These are phyloP conservation scores for Lenzites betulinus DNA, from an alignment of 768 basidiomycete genomes.

Conservation along the genomic window DNA sequence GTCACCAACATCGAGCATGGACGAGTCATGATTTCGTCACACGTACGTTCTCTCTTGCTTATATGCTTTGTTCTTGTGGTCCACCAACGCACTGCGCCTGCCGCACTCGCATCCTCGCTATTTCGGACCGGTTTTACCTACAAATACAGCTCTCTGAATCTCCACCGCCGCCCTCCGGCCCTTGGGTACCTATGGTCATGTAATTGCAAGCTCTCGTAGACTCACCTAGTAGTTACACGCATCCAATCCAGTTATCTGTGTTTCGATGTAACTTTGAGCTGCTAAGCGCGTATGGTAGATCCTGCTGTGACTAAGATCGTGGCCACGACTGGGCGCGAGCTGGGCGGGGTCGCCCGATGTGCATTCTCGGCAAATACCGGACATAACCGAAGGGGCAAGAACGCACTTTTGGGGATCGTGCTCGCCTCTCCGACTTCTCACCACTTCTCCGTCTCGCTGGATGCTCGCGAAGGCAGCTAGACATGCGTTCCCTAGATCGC, in stretches of 20 bases:
- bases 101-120: constrained; percentile 7
- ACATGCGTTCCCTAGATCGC: constrained; percentile 43
- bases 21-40: constrained; percentile 29
- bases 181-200: not conserved
- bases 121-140: not conserved
- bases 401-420: not conserved
- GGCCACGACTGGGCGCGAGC: constrained; percentile 10
- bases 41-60: constrained; percentile 16
- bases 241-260: constrained; percentile 1
- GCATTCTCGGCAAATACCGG: constrained; percentile 3
- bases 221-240: not conserved
- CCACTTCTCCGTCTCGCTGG: constrained; percentile 20
- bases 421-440: constrained; percentile 11
- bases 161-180: not conserved
- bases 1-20: constrained; percentile 45
- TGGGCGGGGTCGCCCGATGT: not conserved
- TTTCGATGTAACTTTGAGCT: too few species aligned
- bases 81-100: constrained; percentile 14
- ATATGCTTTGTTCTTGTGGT: constrained; percentile 12
- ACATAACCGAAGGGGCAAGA: not conserved
- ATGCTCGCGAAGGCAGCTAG: constrained; percentile 43
- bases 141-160: constrained; percentile 6
- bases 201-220: constrained; percentile 14
- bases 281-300: too few species aligned
- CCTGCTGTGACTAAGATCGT: not conserved